Base-by-base conservation (phyloP, 2,329 filamentous ascomycete species). In the Aspergillus ruber region DNA sequence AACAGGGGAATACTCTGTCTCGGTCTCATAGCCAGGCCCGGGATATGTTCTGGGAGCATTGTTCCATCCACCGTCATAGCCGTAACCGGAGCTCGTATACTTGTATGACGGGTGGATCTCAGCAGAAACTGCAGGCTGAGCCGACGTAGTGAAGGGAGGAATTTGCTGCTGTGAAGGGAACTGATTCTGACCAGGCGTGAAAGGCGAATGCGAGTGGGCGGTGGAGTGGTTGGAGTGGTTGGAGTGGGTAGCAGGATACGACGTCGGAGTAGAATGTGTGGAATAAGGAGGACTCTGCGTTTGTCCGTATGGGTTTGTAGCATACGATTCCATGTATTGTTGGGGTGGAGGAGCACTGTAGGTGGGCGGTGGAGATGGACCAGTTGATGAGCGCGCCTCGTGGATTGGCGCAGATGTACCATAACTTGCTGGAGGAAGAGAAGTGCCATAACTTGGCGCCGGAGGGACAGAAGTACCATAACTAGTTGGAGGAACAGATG, bases 21-120 rank as follows among this genome's bases (percentile, higher is more conserved):
- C 67, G 48, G 66, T 57, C 49, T 72, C 68, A 65, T 71, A 70
- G 51, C 63, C 64, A 49, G 67, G 65, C 42, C 68, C 69, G 43
- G 68, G 54, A 52, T 71, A 71, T 18, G 36, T 39, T 33, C 69
- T 66, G 48, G 69, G 69, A 51, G 67, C 67, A 60, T 67, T 65
- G 55, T 55, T 65, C 61, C 65, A 61, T 54, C 64, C 60, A 56
- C 56, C 56, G 44, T 69, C 63, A 55, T 68, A 71, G 44, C 55
- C 59, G 59, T 67, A 68, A 36, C 64, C 61, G 48, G 64, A 50
- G 44, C 56, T 52, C 23, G 61, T 59, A 50, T 71, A 70, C 42
- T 66, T 69, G 57, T 71, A 70, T 32, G 65, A 59, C 36, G 59
- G 62, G 47, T 69, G 67, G 49, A 65, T 65, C 40, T 70, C 68